Evolutionary conservation across 169 alveolate genomes (phyloP).

Genomic region (Cryptosporidium ubiquitum): DNA sequence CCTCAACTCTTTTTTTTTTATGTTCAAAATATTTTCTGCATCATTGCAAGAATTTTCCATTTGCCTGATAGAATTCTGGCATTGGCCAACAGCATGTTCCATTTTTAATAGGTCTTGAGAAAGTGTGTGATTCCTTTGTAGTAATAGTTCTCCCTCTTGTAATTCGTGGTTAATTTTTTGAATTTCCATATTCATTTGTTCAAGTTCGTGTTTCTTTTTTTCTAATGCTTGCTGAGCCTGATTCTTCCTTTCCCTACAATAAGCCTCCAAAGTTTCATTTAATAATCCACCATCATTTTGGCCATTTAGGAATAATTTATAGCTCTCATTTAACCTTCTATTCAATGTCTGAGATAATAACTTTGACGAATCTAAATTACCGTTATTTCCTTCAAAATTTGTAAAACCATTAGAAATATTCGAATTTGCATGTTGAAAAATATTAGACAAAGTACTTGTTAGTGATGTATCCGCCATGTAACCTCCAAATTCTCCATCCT

Average conservation of each 20-base stretch:
- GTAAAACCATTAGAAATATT: slow-evolving; percentile 1
- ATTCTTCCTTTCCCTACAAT: slow-evolving; percentile 68
- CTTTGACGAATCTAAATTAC: slow-evolving; percentile 41
- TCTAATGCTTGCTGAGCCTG: slow-evolving; percentile 73
- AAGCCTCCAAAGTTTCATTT: slow-evolving; percentile 64
- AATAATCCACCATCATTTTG: slow-evolving; percentile 69
- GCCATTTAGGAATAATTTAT: slow-evolving; percentile 47
- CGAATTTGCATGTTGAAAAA: neutral
- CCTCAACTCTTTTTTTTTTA: slow-evolving; percentile 33
- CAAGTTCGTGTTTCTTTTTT: slow-evolving; percentile 66
- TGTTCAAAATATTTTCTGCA: slow-evolving; percentile 34
- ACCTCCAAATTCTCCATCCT: slow-evolving; percentile 65
- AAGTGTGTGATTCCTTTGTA: slow-evolving; percentile 64
- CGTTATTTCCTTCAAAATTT: slow-evolving; percentile 8
- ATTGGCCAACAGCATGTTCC: slow-evolving; percentile 71
- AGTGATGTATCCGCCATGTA: slow-evolving; percentile 32
- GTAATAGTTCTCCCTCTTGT: slow-evolving; percentile 62
- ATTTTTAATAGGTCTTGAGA: slow-evolving; percentile 60
- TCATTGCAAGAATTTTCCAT: slow-evolving; percentile 62
- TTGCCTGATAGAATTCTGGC: slow-evolving; percentile 46
- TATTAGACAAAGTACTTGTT: slow-evolving; percentile 47
- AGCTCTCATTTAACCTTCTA: slow-evolving; percentile 56
- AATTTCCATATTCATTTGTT: slow-evolving; percentile 68
- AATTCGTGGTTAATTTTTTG: slow-evolving; percentile 61
- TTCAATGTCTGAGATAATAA: slow-evolving; percentile 62